A percentile compares a stretch with the other conserved stretches of the same genome.
These are phyloP conservation scores for Penicillium lividum DNA, from an alignment of 495 filamentous ascomycete genomes.

Conservation along the genomic window DNA sequence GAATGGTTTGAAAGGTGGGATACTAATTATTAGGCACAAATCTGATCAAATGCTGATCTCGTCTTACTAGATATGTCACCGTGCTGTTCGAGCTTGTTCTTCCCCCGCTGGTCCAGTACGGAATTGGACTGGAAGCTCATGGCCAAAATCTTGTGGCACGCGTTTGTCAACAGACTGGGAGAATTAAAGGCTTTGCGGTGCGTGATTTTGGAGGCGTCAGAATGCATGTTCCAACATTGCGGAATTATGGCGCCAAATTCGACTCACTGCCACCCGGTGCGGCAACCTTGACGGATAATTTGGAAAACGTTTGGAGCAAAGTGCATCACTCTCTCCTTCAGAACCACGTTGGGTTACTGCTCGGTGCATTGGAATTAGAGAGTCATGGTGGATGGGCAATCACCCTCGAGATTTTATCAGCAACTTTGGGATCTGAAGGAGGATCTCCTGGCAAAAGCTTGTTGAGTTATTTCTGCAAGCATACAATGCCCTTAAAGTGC, in stretches of 20 bases:
- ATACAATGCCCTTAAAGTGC: conserved; percentile 26
- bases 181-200: conserved; percentile 24
- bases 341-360: conserved; percentile 19
- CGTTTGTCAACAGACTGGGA: conserved; percentile 15
- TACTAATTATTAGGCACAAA: background rate
- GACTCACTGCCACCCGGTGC: conserved; percentile 5
- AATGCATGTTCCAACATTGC: conserved; percentile 24
- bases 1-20: conserved; percentile 16
- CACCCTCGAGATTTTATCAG: conserved; percentile 8
- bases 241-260: background rate
- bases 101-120: conserved; percentile 19
- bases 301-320: conserved; percentile 22
- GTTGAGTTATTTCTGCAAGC: conserved; percentile 15
- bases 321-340: conserved; percentile 29
- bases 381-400: conserved; percentile 16
- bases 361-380: conserved; percentile 9
- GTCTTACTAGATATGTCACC: conserved; percentile 11
- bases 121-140: conserved; percentile 26
- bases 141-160: conserved; percentile 25
- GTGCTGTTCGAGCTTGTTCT: conserved; percentile 17
- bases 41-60: background rate
- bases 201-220: conserved; percentile 27
- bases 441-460: conserved; percentile 3
- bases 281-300: conserved; percentile 15
- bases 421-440: background rate